Base-by-base conservation (phyloP, 164 flowering plant genomes). In the Vitis riparia region DNA sequence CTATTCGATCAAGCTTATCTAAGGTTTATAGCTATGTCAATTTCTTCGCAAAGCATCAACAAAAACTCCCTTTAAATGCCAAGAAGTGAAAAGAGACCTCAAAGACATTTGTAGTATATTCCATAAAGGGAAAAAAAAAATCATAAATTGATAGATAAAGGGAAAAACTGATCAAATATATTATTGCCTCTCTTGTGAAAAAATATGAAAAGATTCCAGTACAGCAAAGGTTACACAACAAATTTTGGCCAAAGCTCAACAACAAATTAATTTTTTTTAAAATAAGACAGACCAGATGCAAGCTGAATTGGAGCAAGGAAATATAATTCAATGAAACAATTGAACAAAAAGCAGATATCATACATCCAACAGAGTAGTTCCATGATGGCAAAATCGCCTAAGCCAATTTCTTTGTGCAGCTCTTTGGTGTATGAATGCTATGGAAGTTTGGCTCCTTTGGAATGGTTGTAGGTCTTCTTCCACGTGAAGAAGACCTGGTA, bases 361-460 rank as follows among this genome's bases (percentile, higher is more conserved):
- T 29, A 59, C 37, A 59, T 17, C 32, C 3, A 51, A 50, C 1
- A 15, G 50, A 71, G 6, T 14, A 59, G 11, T 16, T n/a, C 4
- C 23, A 11, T 51, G 51, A 50, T 55, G n/a, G 68, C 9, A 68
- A n/a, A 19, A 51, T 47, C 48, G 9, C 57, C 65, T 79, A 74
- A 11, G 59, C 55, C 59, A 73, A 50, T 55, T 76, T 79, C 74
- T 66, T 74, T 3, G 83, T 81, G 78, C 94, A 91, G 77, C 82
- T 81, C 71, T 83, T 86, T 23, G 92, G 91, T 19, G 68, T 61
- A 71, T 82, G 90, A 23, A 80, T 58, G 27, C 66, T 75, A 15
- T 86, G 93, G 68, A 90, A 88, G 16, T 77, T 78, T 65, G 93
- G 91, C 56, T 87, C 92, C 82, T 67, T 86, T 51, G 87, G 84